phyloP scores from a whole-genome alignment of 2,329 filamentous ascomycete genomes.

The Cladophialophora carrionii region DNA sequence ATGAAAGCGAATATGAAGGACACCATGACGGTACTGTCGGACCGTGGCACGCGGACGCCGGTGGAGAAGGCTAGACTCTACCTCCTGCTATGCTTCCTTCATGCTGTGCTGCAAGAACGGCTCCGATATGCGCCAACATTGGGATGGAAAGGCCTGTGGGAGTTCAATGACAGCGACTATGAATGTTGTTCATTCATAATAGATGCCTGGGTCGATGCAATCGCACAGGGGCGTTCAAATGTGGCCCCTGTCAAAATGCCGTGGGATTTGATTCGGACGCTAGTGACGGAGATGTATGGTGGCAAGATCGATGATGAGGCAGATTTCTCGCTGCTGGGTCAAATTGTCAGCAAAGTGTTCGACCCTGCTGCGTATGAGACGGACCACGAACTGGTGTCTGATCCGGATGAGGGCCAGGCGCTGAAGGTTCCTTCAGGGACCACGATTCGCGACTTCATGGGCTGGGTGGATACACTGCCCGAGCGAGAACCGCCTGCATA shows the following conservation, averaged over 20 bases:
- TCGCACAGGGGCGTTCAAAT: slow-evolving; percentile 84
- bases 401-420: slow-evolving; percentile 57
- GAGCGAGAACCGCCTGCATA: slow-evolving; percentile 97
- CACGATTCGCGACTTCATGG: slow-evolving; percentile 79
- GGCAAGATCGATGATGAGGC: slow-evolving; percentile 93
- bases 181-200: slow-evolving; percentile 97
- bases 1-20: slow-evolving; percentile 99
- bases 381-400: slow-evolving; percentile 83
- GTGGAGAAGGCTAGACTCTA: slow-evolving; percentile 91
- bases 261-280: slow-evolving; percentile 90
- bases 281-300: slow-evolving; percentile 93
- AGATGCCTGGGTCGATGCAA: slow-evolving; percentile 86
- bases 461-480: slow-evolving; percentile 88
- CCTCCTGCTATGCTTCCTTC: slow-evolving; percentile 87
- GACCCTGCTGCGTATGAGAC: slow-evolving; percentile 90
- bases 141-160: slow-evolving; percentile 99
- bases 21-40: slow-evolving; percentile 80
- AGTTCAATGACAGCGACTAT: slow-evolving; percentile 99
- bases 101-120: slow-evolving; percentile 93
- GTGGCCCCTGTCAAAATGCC: slow-evolving; percentile 91
- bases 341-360: slow-evolving; percentile 76
- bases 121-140: slow-evolving; percentile 90
- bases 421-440: slow-evolving; percentile 80
- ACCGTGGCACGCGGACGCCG: slow-evolving; percentile 75
- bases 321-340: slow-evolving; percentile 74